Base-by-base conservation (phyloP, 768 basidiomycete genomes). In the Tricholoma bakamatsutake region DNA sequence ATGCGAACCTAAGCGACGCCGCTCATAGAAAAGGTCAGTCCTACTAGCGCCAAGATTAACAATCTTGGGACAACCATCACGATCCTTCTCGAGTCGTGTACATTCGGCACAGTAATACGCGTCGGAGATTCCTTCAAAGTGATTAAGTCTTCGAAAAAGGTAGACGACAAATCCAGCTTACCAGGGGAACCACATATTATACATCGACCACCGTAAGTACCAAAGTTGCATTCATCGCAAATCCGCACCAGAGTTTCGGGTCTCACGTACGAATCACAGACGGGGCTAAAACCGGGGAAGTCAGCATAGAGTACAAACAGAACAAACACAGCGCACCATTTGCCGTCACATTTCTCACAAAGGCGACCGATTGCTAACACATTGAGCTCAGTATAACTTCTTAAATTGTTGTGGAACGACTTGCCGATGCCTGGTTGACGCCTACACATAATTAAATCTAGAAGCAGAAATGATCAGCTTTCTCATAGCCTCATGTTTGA, bases 221-320 rank as follows among this genome's bases (percentile, higher is more conserved):
- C 92, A 74, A 98, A 99, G 72, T 98, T 98, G 73, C 97, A 99
- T 76, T 99, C 97, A 69, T 99, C 97, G 71, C 97, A 99, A 62
- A 98, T 98, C 59, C 96, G 84, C 56, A 98, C 97, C 61, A 98
- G 81, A 21, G 96, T 98, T 74, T 96, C 95, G 64, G 97, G 97
- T 64, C 97, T 84, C 59, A 99, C 97, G 74, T 98, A 98, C 55
- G 96, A 98, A 76, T 99, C 96, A 76, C 96, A 99, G 45, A 98
- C 92, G 8, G 96, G 96, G 70, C 96, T 99, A 46, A 28, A 18
- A 12, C 37, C 8, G 11, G 2, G 24, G n/a, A 37, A 51, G 21
- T 51, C 33, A 51, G 17, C 33, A 10, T 52, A 52, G 34, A 43
- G 18, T 31, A 43, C 40, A 45, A 34, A 46, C 31, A 37, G 27